Evolutionary conservation across 495 filamentous ascomycete genomes (phyloP).

Genomic region (Umbilicaria muhlenbergii): DNA sequence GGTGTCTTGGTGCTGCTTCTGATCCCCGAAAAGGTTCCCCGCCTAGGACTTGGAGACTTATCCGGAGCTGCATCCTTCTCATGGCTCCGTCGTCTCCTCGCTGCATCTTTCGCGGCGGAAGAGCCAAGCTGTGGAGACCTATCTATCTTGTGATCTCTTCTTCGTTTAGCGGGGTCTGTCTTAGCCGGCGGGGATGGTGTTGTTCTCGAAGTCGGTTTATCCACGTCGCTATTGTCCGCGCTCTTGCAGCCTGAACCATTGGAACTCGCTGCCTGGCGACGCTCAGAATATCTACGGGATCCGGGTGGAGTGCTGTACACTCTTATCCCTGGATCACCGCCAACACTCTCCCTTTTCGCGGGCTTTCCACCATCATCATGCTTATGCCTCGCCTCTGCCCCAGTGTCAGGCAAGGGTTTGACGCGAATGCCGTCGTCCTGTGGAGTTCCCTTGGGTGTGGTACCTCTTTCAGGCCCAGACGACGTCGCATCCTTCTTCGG

Average conservation of each 20-base stretch:
- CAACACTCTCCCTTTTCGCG: slow-evolving; percentile 10
- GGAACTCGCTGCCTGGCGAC: neutral
- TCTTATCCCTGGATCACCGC: slow-evolving; percentile 11
- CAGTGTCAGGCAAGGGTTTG: slow-evolving; percentile 27
- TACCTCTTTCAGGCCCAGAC: slow-evolving; percentile 16
- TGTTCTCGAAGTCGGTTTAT: no score
- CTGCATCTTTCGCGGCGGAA: neutral
- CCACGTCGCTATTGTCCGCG: slow-evolving; percentile 7
- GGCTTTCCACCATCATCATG: neutral
- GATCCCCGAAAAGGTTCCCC: neutral
- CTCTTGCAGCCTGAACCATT: slow-evolving; percentile 7
- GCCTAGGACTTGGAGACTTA: neutral
- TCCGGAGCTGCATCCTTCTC: slow-evolving; percentile 2
- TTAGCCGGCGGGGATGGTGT: neutral
- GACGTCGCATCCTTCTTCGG: slow-evolving; percentile 20
- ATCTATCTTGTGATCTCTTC: slow-evolving; percentile 3
- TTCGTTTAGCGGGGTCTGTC: neutral
- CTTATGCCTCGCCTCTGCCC: slow-evolving; percentile 17
- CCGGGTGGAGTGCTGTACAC: slow-evolving; percentile 10
- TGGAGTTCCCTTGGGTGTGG: slow-evolving; percentile 36
- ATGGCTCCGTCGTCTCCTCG: neutral
- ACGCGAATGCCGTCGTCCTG: slow-evolving; percentile 22
- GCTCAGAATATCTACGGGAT: slow-evolving; percentile 2
- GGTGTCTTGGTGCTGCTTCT: slow-evolving; percentile 18
- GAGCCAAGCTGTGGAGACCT: neutral